Base-by-base conservation (phyloP, 2,329 filamentous ascomycete genomes). In the Colletotrichum gigasporum region DNA sequence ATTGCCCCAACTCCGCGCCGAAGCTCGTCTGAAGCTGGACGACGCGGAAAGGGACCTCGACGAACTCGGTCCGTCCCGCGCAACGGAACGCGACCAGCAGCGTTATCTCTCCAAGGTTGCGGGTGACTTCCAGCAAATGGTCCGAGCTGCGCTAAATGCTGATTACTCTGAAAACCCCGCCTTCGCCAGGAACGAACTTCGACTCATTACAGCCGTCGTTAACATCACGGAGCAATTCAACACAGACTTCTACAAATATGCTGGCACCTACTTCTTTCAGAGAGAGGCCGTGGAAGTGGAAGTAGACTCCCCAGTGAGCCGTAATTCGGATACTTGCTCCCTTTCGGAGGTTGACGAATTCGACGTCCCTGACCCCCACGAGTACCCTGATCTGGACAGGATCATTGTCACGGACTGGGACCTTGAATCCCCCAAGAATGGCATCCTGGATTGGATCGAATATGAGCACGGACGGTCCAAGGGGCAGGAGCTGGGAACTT, bases 1-100 rank as follows among this genome's bases (percentile, higher is more conserved):
- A 14, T 76, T 74, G 37, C 70, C 70, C 2, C 58, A 56, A 14
- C 57, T 76, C 9, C 68, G 70, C 3, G 65, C 55, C 0, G 73
- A 74, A 11, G 63, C 65, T 9, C 26, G 42, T 10, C 20, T 59
- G 5, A 34, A 56, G 48, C 48, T 68, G 9, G 16, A 9, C 14
- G 28, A 62, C 3, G 55, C 62, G 2, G 16, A 62, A 9, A 58
- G 56, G 4, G 35, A 64, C 0, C 58, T 72, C 3, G 4, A 63
- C 2, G 28, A 35, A 3, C 54, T 72, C 1, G 70, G 70, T 3
- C 44, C 35, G 3, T 41, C 68, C 8, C 52, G 69, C 2, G 50
- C 55, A 18, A 67, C 59, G 1, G 62, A 68, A 3, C 35, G 41
- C 2, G 60, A 71, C 37, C 69, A 71, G 51, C 66, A 65, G 10